phyloP scores from a whole-genome alignment of 345 rosid species.

The Camelina hispida region DNA sequence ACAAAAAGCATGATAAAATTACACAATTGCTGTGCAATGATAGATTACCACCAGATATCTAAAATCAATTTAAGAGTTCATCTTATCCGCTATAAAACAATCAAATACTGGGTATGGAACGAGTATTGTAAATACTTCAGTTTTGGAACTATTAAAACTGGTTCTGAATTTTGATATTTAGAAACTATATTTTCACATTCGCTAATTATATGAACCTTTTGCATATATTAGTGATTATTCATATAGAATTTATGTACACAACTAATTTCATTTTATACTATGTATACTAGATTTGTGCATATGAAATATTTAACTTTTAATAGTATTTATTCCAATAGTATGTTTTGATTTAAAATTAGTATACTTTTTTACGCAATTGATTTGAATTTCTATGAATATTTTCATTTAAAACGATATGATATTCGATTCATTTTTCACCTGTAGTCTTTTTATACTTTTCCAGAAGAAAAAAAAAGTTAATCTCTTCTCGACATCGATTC shows the following conservation, averaged over 20 bases:
- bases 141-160: neutral
- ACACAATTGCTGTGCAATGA: neutral
- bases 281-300: neutral
- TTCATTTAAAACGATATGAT: neutral
- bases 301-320: neutral
- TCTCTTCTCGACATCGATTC: slow-evolving; percentile 1
- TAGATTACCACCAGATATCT: neutral
- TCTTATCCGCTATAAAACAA: too few relatives aligned
- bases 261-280: neutral
- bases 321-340: neutral
- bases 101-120: neutral
- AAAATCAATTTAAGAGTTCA: too few relatives aligned
- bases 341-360: neutral
- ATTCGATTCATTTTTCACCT: neutral
- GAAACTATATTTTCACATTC: neutral
- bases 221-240: neutral
- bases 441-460: neutral
- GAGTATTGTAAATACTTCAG: neutral
- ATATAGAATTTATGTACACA: neutral
- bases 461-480: too few relatives aligned
- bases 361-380: neutral
- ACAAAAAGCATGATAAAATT: neutral
- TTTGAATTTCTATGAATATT: too few relatives aligned
- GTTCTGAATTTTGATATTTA: neutral
- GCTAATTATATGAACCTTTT: neutral